phyloP scores from a whole-genome alignment of 371 early-diverging fungal species.

The Haplosporangium sp. region DNA sequence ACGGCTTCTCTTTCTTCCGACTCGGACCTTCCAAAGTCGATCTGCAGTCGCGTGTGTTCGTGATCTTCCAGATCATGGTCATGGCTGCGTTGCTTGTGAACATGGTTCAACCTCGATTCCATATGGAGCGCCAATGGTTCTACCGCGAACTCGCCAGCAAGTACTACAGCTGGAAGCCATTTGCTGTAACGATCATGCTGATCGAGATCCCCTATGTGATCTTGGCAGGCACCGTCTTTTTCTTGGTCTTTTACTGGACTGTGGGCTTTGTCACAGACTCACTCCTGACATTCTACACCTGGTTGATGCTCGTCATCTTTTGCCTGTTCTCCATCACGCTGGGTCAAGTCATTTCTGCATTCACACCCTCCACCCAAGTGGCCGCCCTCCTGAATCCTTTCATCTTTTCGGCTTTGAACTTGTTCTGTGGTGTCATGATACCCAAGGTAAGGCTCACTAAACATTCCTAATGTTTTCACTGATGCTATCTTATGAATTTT shows the following conservation, averaged over 20 bases:
- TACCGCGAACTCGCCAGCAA: conserved; percentile 77
- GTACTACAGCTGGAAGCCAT: conserved; percentile 79
- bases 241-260: conserved; percentile 78
- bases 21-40: conserved; percentile 65
- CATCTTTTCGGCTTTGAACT: conserved; percentile 73
- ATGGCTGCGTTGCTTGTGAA: conserved; percentile 77
- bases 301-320: conserved; percentile 69
- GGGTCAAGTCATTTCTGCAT: conserved; percentile 78
- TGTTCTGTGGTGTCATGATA: conserved; percentile 82
- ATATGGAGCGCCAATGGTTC: conserved; percentile 77
- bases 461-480: not conserved
- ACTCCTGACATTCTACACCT: conserved; percentile 71
- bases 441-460: conserved; percentile 62
- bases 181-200: conserved; percentile 65
- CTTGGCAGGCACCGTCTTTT: conserved; percentile 66
- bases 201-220: conserved; percentile 74
- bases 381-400: conserved; percentile 80
- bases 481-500: not conserved
- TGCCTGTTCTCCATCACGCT: conserved; percentile 75
- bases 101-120: conserved; percentile 79
- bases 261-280: conserved; percentile 67
- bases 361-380: conserved; percentile 65
- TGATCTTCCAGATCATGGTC: conserved; percentile 73
- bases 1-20: conserved; percentile 83
- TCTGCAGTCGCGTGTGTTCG: conserved; percentile 79